A percentile compares a stretch with the other conserved stretches of the same genome.
Evolutionary conservation across 768 basidiomycete species (phyloP).

Genomic region (Mycena belliarum): DNA sequence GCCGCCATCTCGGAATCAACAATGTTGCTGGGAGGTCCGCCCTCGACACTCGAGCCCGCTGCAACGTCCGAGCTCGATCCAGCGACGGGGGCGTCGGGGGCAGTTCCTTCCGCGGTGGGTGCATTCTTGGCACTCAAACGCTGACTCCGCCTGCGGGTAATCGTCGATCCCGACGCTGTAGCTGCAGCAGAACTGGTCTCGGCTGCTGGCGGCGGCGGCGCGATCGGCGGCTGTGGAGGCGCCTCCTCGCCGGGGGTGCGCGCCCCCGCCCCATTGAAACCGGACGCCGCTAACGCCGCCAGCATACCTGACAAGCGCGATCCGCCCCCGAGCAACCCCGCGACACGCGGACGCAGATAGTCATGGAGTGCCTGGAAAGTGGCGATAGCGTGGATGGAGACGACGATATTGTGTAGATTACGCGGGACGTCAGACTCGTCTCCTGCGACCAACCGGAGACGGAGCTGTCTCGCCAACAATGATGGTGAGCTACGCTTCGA

Average conservation of each 20-base stretch:
- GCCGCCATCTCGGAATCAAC: conserved; percentile 67
- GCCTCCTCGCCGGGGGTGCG: conserved; percentile 38
- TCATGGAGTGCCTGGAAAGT: conserved; percentile 97
- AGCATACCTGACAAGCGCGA: conserved; percentile 85
- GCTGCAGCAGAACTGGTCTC: conserved; percentile 35
- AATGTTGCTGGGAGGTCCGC: conserved; percentile 52
- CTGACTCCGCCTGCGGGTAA: conserved; percentile 76
- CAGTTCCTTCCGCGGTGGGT: conserved; percentile 21
- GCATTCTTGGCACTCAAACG: conserved; percentile 74
- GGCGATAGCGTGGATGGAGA: conserved; percentile 97
- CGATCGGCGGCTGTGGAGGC: conserved; percentile 31
- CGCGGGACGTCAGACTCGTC: conserved; percentile 89
- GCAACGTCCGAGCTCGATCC: conserved; percentile 14
- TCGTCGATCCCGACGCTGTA: conserved; percentile 38
- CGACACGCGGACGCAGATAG: conserved; percentile 88
- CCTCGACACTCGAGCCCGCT: conserved; percentile 36
- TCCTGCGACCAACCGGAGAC: conserved; percentile 85
- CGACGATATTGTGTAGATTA: conserved; percentile 85
- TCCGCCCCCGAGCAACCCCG: conserved; percentile 63
- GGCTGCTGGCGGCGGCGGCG: conserved; percentile 31
- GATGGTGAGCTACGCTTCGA: conserved; percentile 90
- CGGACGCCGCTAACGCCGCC: conserved; percentile 82
- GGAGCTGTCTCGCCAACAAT: conserved; percentile 87
- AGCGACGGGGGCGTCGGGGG: conserved; percentile 28
- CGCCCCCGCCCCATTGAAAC: conserved; percentile 56